These are phyloP conservation scores for Myrica gale DNA, from an alignment of 306 rosid genomes.

Conservation along the genomic window DNA sequence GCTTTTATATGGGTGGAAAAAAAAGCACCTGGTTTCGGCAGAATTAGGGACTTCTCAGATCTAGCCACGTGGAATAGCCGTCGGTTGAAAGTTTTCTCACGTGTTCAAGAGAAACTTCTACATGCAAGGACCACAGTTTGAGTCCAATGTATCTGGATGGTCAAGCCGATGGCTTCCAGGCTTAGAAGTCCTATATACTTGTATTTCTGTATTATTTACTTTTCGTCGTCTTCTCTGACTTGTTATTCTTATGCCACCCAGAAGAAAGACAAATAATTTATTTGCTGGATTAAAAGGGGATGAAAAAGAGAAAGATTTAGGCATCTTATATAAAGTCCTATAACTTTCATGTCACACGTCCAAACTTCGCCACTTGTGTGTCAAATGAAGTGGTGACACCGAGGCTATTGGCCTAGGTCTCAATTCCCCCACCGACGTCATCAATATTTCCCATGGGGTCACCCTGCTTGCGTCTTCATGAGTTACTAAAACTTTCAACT, in stretches of 20 bases:
- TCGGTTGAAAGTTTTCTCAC: constrained; percentile 20
- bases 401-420: background rate
- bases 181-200: constrained; percentile 13
- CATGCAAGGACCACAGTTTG: background rate
- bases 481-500: too few relatives aligned
- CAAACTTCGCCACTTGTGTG: background rate
- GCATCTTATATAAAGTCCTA: background rate
- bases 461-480: background rate
- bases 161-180: constrained; percentile 62
- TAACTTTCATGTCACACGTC: background rate
- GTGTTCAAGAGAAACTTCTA: constrained; percentile 40
- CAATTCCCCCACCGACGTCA: background rate
- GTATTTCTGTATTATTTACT: background rate
- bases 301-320: background rate
- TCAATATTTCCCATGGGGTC: background rate
- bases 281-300: background rate
- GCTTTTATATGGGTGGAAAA: constrained; percentile 39
- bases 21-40: background rate
- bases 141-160: constrained; percentile 65
- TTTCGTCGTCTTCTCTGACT: background rate
- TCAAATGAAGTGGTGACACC: too few relatives aligned
- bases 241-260: background rate
- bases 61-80: constrained; percentile 13
- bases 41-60: background rate
- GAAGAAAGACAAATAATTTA: background rate